These are phyloP conservation scores for Schizochytrium sp. DNA, from an alignment of 108 stramenopile species.

Conservation along the genomic window DNA sequence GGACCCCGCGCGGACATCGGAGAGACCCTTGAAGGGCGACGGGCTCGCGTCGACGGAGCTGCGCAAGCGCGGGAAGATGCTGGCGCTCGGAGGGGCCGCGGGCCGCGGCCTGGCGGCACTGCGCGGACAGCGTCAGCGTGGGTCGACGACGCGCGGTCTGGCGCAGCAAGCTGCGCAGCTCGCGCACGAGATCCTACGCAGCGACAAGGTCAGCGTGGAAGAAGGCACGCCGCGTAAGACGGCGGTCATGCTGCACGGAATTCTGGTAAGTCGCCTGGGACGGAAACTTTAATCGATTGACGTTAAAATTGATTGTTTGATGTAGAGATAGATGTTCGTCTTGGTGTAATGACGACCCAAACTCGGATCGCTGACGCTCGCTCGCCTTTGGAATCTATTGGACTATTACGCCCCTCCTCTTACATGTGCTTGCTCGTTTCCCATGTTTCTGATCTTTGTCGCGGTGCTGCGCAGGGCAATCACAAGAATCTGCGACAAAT, in stretches of 20 bases:
- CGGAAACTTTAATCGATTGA: not conserved
- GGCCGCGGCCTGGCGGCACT: no score
- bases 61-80: no score
- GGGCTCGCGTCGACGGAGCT: no score
- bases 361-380: no score
- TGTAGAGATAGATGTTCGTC: not conserved
- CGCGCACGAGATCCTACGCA: not conserved
- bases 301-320: not conserved
- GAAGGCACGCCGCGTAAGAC: not conserved
- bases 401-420: not conserved
- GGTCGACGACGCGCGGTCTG: no score
- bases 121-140: no score
- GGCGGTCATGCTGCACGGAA: not conserved
- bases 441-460: not conserved
- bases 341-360: not conserved
- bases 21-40: no score
- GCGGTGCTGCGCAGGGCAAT: not conserved
- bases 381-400: no score
- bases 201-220: not conserved
- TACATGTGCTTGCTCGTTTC: not conserved
- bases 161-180: not conserved
- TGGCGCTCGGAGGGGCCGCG: no score
- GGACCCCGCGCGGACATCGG: no score
- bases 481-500: slow-evolving; percentile 6
- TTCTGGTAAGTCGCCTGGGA: not conserved